Conservation (phyloP, 768 basidiomycete genomes). For the Lepiota venenata region DNA sequence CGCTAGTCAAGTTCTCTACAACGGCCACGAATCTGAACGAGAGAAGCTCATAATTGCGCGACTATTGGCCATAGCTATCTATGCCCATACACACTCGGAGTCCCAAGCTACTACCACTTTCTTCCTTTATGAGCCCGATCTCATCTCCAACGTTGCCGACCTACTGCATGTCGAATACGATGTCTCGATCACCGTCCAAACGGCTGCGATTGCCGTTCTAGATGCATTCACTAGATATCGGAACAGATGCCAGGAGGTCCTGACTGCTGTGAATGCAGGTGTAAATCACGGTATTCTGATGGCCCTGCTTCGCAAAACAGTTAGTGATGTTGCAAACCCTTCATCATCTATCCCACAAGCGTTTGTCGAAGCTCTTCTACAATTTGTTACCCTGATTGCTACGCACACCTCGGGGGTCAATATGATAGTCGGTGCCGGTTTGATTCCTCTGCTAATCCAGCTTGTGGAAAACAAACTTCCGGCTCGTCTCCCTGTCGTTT, state of each 20-base stretch:
- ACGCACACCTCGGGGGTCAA: slow-evolving; percentile 83
- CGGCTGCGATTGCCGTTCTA: slow-evolving; percentile 82
- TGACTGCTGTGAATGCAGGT: slow-evolving; percentile 89
- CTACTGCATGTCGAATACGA: slow-evolving; percentile 78
- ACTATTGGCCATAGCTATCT: slow-evolving; percentile 86
- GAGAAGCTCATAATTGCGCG: slow-evolving; percentile 80
- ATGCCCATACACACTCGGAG: slow-evolving; percentile 84
- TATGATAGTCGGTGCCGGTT: slow-evolving; percentile 93
- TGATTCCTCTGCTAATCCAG: slow-evolving; percentile 87
- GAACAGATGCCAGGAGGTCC: slow-evolving; percentile 77
- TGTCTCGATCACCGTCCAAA: slow-evolving; percentile 71
- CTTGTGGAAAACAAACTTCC: slow-evolving; percentile 77
- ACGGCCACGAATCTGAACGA: slow-evolving; percentile 56
- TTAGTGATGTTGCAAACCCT: slow-evolving; percentile 64
- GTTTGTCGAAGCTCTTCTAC: slow-evolving; percentile 80
- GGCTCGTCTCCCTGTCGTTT: slow-evolving; percentile 69
- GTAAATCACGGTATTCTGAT: slow-evolving; percentile 96
- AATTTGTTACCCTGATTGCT: slow-evolving; percentile 84
- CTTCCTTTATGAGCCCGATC: slow-evolving; percentile 93
- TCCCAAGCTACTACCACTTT: slow-evolving; percentile 73
- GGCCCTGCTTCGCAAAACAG: slow-evolving; percentile 81
- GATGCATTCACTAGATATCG: slow-evolving; percentile 89
- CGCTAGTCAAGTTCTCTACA: slow-evolving; percentile 64
- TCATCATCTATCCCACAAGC: slow-evolving; percentile 66
- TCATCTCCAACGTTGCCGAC: slow-evolving; percentile 85